A percentile compares a stretch with the other conserved stretches of the same genome.
These are phyloP conservation scores for Boletus edulis DNA, from an alignment of 768 basidiomycete species.

Conservation along the genomic window DNA sequence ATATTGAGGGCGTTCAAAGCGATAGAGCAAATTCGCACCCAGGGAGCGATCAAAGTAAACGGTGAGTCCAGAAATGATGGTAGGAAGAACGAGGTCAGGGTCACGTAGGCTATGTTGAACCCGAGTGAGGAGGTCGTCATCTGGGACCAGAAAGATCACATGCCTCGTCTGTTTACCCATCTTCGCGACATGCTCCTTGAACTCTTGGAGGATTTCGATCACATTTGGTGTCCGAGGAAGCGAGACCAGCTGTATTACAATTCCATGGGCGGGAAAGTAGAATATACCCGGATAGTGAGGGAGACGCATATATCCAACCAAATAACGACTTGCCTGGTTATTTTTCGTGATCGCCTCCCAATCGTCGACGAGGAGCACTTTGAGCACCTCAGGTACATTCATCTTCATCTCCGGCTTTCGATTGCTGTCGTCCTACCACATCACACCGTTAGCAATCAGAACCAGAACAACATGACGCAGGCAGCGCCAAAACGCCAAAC, in stretches of 20 bases:
- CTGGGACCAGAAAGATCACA: conserved; percentile 15
- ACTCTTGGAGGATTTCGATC: conserved; percentile 74
- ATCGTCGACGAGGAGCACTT: conserved; percentile 88
- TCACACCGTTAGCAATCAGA: not conserved
- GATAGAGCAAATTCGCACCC: conserved; percentile 87
- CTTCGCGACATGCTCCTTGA: conserved; percentile 58
- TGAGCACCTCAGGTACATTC: conserved; percentile 85
- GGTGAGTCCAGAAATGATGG: conserved; percentile 80
- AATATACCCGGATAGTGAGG: not conserved
- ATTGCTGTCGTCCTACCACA: conserved; percentile 63
- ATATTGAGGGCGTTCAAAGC: conserved; percentile 94
- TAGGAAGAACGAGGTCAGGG: conserved; percentile 67
- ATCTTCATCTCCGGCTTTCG: conserved; percentile 90
- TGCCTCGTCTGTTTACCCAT: conserved; percentile 48
- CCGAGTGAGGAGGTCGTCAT: not conserved
- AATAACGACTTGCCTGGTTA: conserved; percentile 57
- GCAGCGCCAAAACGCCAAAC: no score
- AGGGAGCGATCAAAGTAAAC: conserved; percentile 93
- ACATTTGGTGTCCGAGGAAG: conserved; percentile 83
- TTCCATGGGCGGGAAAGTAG: not conserved
- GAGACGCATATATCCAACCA: not conserved
- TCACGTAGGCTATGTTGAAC: conserved; percentile 55
- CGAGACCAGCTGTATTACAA: conserved; percentile 64
- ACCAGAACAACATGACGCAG: not conserved
- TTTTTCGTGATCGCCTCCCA: no score